Evolutionary conservation across 2,329 filamentous ascomycete species (phyloP), one percentile per base, ranked within the genome.

Genomic region (Ophidiomyces ophidiicola): DNA sequence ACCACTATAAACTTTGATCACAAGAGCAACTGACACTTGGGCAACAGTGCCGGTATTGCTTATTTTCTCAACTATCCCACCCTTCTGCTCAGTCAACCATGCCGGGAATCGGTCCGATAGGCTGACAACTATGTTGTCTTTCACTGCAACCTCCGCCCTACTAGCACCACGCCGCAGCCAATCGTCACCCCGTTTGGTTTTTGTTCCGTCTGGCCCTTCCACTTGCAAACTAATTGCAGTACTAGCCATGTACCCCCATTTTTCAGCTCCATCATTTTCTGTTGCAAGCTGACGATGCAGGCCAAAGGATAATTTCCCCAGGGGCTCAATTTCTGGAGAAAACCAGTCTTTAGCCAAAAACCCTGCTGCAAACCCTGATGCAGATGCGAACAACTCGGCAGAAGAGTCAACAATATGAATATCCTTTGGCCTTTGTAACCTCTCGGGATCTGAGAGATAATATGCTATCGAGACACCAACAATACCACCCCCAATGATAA

Each of bases 331-430:
- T 1, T 68, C 63, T 0, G 72, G 63, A 0, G 67, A 65, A 50
- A 82, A 83, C 80, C 81, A 87, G 55, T 87, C 78, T 23, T 66
- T 68, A 0, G 81, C 81, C 6, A 87, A 53, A 51, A 87, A 88
- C 0, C 82, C 82, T 12, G 71, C 83, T 0, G 81, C 80, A 47
- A 73, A 77, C 1, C 82, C 81, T 2, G 80, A 86, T 0, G 82
- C 81, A 20, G 78, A 82, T 7, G 74, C 70, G 57, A 87, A 84
- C 21, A 87, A 68, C 45, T 74, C 55, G 0, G 66, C 56, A 3
- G 70, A 70, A 4, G 71, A 63, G 49, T 79, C 76, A 26, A 80
- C 46, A 15, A 80, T 58, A 45, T 76, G 71, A 37, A 79, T 74
- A 21, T 64, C 60, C 4, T 48, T 41, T 20, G 47, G 32, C 20